Evolutionary conservation across 345 rosid species (phyloP).

Genomic region (Pelargonium nanum): DNA sequence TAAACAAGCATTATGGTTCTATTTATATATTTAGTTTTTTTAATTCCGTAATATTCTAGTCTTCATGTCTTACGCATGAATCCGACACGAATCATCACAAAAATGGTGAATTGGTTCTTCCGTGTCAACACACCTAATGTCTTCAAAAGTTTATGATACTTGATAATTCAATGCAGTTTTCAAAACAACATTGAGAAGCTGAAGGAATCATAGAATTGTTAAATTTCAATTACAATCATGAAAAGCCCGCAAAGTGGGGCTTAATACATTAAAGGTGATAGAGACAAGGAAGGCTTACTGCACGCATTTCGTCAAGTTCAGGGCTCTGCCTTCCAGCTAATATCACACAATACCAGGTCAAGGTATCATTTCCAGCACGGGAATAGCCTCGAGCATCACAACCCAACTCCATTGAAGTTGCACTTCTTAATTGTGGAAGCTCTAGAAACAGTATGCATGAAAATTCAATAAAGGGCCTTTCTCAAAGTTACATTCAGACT

Average conservation of each 20-base stretch:
- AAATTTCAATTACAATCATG: neutral
- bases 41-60: too few species aligned
- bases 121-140: too few species aligned
- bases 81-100: too few species aligned
- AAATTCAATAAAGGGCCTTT: slow-evolving; percentile 1
- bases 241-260: neutral
- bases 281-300: slow-evolving; percentile 38
- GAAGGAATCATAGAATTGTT: neutral
- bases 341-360: slow-evolving; percentile 84
- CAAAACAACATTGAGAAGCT: neutral
- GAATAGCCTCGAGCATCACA: slow-evolving; percentile 87
- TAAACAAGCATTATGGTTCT: too few species aligned
- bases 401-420: slow-evolving; percentile 75
- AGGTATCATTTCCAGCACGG: slow-evolving; percentile 66
- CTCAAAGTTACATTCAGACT: neutral
- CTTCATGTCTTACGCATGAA: too few species aligned
- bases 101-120: too few species aligned
- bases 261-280: slow-evolving; percentile 3
- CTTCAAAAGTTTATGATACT: neutral
- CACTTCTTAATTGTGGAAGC: slow-evolving; percentile 80
- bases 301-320: slow-evolving; percentile 82
- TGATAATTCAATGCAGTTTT: neutral
- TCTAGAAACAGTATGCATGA: slow-evolving; percentile 28
- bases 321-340: slow-evolving; percentile 78
- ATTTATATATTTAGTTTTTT: too few species aligned